Base-by-base conservation (phyloP, 1,284 basidiomycete genomes). In the Ceratobasidium sp. region DNA sequence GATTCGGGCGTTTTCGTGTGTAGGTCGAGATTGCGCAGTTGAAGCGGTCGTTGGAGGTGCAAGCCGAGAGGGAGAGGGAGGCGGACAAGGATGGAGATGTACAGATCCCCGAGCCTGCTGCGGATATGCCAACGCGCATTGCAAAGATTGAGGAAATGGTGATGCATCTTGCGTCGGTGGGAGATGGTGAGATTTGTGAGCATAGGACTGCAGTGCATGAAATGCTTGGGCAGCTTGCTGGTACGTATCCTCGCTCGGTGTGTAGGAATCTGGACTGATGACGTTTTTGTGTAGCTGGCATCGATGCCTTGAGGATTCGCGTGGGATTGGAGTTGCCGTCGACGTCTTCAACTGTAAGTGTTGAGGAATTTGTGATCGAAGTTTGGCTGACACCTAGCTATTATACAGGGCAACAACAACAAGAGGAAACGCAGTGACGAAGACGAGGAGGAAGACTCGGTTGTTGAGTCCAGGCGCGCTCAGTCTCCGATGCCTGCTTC, bases 71-170 rank as follows among this genome's bases (percentile, higher is more conserved):
- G 8, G 46, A 63, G 30, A 11, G 35, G 18, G 28, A 49, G 26
- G 21, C 46, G 46, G 61, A 63, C 61, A 63, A 63, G 61, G 63
- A 66, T 41, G 47, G 63, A 18, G 66, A 47, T 50, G 66, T 46
- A 23, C 28, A 43, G 50, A 57, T 69, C 41, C 41, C 6, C 18
- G 63, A 66, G 32, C 41, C 9, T 18, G n/a, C 52, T 28, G 41
- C 66, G 21, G 66, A 69, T 26, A 18, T 69, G 13, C 66, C 66
- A 21, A 43, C 52, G 32, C 66, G 50, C n/a, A 69, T 69, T 47
- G 66, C 66, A 18, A 69, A 69, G n/a, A 69, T 69, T 57, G 66
- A 69, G 66, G 57, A 57, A 44, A 69, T 69, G 66, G 38, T 69
- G 35, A n/a, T 28, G 38, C 52, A 69, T 4, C 41, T 69, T 43